Conservation (phyloP, 768 basidiomycete genomes). For the Clavaria fumosa region DNA sequence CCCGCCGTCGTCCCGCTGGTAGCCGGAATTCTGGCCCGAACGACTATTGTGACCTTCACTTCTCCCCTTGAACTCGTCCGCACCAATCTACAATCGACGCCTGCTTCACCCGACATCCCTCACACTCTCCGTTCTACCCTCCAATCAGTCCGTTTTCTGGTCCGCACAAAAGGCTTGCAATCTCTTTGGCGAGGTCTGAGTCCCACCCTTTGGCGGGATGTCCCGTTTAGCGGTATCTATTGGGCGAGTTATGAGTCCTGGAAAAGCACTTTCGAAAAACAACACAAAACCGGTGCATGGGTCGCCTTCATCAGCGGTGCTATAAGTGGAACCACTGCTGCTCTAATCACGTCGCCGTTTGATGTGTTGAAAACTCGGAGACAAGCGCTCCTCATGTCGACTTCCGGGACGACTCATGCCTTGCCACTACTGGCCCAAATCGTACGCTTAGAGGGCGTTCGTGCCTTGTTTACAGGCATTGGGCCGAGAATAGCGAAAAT, state of each 20-base stretch:
- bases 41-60: slow-evolving; percentile 56
- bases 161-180: slow-evolving; percentile 44
- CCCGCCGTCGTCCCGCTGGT: slow-evolving; percentile 47
- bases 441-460: slow-evolving; percentile 58
- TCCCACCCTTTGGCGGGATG: slow-evolving; percentile 90
- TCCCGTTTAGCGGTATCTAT: slow-evolving; percentile 93
- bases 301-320: slow-evolving; percentile 87
- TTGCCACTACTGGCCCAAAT: slow-evolving; percentile 55
- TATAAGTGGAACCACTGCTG: slow-evolving; percentile 72
- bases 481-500: slow-evolving; percentile 87
- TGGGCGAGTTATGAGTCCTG: slow-evolving; percentile 90
- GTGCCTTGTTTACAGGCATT: slow-evolving; percentile 72
- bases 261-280: slow-evolving; percentile 45
- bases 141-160: slow-evolving; percentile 39
- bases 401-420: slow-evolving; percentile 32
- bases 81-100: slow-evolving; percentile 86
- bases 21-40: slow-evolving; percentile 74
- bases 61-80: slow-evolving; percentile 90
- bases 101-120: slow-evolving; percentile 48
- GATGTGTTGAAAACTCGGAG: slow-evolving; percentile 93
- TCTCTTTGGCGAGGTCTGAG: slow-evolving; percentile 86
- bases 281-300: slow-evolving; percentile 40
- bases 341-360: slow-evolving; percentile 84
- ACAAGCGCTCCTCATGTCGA: slow-evolving; percentile 66
- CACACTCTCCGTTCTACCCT: slow-evolving; percentile 69